A percentile compares a stretch with the other conserved stretches of the same genome.
These are phyloP conservation scores for Mikania micrantha DNA, from an alignment of 129 eudicot species.

Conservation along the genomic window DNA sequence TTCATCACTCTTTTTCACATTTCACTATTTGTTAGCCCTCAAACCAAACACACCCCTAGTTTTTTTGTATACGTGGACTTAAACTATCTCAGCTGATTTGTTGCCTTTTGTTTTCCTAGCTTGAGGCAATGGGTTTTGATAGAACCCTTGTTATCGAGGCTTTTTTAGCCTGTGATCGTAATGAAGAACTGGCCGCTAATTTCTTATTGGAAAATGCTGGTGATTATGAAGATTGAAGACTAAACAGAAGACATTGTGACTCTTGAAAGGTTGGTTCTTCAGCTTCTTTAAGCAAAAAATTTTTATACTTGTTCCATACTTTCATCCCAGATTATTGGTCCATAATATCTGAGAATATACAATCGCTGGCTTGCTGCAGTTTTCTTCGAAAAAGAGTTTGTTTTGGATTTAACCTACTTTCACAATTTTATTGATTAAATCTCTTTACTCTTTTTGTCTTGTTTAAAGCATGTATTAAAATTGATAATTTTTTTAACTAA, in stretches of 20 bases:
- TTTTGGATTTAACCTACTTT: background rate
- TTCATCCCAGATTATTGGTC: background rate
- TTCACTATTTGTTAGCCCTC: background rate
- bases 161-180: slow-evolving; percentile 89
- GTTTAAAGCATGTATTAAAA: background rate
- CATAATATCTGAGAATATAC: background rate
- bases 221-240: slow-evolving; percentile 82
- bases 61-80: background rate
- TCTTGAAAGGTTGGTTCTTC: slow-evolving; percentile 19
- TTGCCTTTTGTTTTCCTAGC: slow-evolving; percentile 27
- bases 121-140: slow-evolving; percentile 94
- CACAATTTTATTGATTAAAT: background rate
- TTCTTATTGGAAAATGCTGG: slow-evolving; percentile 86
- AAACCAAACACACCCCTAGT: background rate
- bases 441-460: too few relatives aligned
- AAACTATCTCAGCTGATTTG: background rate
- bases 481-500: background rate
- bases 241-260: slow-evolving; percentile 15
- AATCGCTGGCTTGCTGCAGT: background rate
- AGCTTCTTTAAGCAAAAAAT: background rate
- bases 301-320: background rate
- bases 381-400: background rate
- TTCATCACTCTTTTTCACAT: background rate
- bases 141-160: slow-evolving; percentile 96
- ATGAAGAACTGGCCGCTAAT: slow-evolving; percentile 83